phyloP scores from a whole-genome alignment of 176 grass and related monocot species.

The Pontederia paniculata region DNA sequence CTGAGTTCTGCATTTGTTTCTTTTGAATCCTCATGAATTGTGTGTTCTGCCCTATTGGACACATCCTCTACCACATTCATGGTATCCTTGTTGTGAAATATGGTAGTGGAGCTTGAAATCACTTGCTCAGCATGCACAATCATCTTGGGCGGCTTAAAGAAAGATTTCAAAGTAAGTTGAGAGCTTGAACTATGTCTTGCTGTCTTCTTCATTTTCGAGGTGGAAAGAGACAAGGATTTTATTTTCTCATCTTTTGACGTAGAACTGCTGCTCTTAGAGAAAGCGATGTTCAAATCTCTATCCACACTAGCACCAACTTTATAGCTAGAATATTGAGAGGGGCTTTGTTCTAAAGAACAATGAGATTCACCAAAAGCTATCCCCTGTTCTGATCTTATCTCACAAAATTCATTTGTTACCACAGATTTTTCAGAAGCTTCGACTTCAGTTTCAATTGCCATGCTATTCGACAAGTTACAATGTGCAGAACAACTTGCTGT shows the following conservation, averaged over 20 bases:
- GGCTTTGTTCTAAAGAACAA: constrained; percentile 16
- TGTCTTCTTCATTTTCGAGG: constrained; percentile 40
- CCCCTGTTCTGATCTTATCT: constrained; percentile 21
- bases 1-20: not conserved
- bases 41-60: not conserved
- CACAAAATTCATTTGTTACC: constrained; percentile 25
- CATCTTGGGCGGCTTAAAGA: constrained; percentile 44
- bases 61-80: not conserved
- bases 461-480: constrained; percentile 22
- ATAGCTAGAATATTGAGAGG: constrained; percentile 21
- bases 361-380: constrained; percentile 13
- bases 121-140: constrained; percentile 11
- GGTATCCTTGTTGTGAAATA: constrained; percentile 9
- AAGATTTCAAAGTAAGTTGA: constrained; percentile 87
- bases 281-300: constrained; percentile 17
- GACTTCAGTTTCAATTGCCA: constrained; percentile 7
- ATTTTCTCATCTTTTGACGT: constrained; percentile 15
- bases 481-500: not conserved
- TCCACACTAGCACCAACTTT: constrained; percentile 23
- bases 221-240: constrained; percentile 24
- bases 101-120: constrained; percentile 1
- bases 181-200: constrained; percentile 38
- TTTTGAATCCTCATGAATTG: not conserved
- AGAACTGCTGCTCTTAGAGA: not conserved
- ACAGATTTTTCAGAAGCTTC: constrained; percentile 25